Base-by-base conservation (phyloP, 106 monocot genomes). In the Vanilla planifolia region DNA sequence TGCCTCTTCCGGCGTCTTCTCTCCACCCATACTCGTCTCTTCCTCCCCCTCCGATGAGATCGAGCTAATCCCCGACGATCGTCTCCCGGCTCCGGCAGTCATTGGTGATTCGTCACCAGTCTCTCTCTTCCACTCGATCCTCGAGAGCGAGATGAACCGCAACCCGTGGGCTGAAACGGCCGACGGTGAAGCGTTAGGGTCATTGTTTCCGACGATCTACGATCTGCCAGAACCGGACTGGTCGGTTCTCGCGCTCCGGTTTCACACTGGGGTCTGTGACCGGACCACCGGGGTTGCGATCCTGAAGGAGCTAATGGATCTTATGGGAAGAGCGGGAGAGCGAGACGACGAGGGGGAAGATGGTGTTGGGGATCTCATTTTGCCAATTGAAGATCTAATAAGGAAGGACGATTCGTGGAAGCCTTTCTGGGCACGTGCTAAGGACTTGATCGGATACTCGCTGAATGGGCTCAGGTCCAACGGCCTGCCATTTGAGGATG, bases 241-340 rank as follows among this genome's bases (percentile, higher is more conserved):
- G 61, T 52, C 26, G 22, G 47, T 62, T 21, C 34, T 85, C 58
- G 59, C 35, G 37, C 63, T 85, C 5, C 65, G 66, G 16, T 59
- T 85, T 42, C 85, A 85, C 59, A 77, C 85, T 13, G 80, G 37
- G n/a, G 72, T 66, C 14, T 85, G 80, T 59, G 80, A 85, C 63
- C 65, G 85, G 43, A 59, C 73, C 46, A 21, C 80, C 33, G 64
- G 77, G 14, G 71, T 52, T 43, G 51, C 58, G 56, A 34, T 85
- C 6, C 43, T 80, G 57, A 74, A 45, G 59, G 77, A 77, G 55
- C 56, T 85, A 22, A n/a, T 80, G 62, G 41, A 10, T 3, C 23
- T 43, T 37, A 27, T 73, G 6, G 67, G 15, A 8, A 62, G 46
- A 21, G 62, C 16, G 15, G 73, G 23, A 15, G 56, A 40, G 1